Percentiles rank a stretch among this genome's conserved stretches.
Conservation (phyloP, 2,329 filamentous ascomycete species). For the Graphiopsis chlorocephala region DNA sequence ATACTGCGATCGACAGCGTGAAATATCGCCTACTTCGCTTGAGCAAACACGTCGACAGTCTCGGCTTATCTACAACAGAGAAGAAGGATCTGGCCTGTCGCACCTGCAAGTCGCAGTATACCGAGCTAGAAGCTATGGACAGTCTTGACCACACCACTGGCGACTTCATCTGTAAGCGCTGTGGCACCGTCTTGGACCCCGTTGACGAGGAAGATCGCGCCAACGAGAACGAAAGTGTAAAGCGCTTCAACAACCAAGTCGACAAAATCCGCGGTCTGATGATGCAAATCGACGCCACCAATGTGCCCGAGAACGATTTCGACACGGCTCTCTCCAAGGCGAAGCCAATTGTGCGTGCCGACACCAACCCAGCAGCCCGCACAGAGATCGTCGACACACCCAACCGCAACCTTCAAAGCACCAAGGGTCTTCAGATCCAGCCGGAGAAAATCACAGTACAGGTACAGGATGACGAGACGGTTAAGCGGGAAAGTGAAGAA, state of each 20-base stretch:
- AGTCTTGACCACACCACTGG: conserved; percentile 56
- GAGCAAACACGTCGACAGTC: conserved; percentile 82
- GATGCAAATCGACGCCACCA: conserved; percentile 70
- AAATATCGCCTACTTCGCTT: conserved; percentile 91
- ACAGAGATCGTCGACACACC: conserved; percentile 35
- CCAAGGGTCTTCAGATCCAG: conserved; percentile 34
- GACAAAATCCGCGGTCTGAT: conserved; percentile 74
- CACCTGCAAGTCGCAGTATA: conserved; percentile 81
- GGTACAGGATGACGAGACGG: conserved; percentile 35
- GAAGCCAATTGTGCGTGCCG: conserved; percentile 64
- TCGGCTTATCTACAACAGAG: conserved; percentile 73
- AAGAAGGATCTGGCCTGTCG: conserved; percentile 89
- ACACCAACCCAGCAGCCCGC: conserved; percentile 55
- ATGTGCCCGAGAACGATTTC: conserved; percentile 71
- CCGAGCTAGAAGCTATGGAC: conserved; percentile 84
- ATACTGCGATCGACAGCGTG: conserved; percentile 89
- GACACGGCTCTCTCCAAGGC: conserved; percentile 64
- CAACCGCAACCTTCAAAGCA: conserved; percentile 32
- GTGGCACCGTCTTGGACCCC: conserved; percentile 58
- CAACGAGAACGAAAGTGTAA: conserved; percentile 60
- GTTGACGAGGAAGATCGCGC: conserved; percentile 63
- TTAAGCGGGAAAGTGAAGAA: conserved; percentile 33
- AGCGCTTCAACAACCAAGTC: conserved; percentile 73
- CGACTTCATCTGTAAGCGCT: conserved; percentile 78
- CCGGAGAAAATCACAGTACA: conserved; percentile 37